phyloP scores from a whole-genome alignment of 2,329 filamentous ascomycete species.

The Aspergillus viridinutans region DNA sequence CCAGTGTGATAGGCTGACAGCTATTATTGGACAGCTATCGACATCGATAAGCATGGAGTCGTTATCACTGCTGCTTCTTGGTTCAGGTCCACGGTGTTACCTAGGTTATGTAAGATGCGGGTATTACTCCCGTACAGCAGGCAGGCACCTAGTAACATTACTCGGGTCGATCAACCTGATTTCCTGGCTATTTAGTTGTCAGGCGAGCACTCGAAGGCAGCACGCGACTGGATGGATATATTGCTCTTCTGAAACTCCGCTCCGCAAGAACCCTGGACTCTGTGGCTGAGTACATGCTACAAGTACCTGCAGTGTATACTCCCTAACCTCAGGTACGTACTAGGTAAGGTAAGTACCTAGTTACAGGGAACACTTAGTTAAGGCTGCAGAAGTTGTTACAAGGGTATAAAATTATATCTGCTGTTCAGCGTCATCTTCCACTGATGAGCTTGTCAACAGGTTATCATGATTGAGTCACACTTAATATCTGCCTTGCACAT shows the following conservation, averaged over 20 bases:
- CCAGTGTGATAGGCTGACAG: not conserved
- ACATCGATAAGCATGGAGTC: constrained; percentile 14
- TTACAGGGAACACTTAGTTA: not conserved
- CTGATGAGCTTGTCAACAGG: not conserved
- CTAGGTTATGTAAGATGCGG: not conserved
- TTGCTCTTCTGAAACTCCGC: not conserved
- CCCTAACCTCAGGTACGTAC: not conserved
- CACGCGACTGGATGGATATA: not conserved
- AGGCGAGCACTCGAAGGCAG: not conserved
- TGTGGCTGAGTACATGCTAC: not conserved
- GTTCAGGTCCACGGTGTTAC: not conserved
- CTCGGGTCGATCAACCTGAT: not conserved
- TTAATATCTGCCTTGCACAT: not conserved
- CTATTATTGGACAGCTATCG: constrained; percentile 3
- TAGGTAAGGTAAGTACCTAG: too few species aligned
- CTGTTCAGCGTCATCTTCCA: not conserved
- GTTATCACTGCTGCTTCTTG: not conserved
- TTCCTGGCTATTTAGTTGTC: not conserved
- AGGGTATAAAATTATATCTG: not conserved
- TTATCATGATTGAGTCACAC: not conserved
- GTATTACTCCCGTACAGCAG: not conserved
- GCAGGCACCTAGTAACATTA: not conserved
- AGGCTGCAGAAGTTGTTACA: too few species aligned
- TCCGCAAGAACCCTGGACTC: not conserved
- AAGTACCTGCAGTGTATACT: not conserved